A percentile compares a stretch with the other conserved stretches of the same genome.
Evolutionary conservation across 208 protist species (phyloP).

Genomic region (Acanthamoeba healyi): DNA sequence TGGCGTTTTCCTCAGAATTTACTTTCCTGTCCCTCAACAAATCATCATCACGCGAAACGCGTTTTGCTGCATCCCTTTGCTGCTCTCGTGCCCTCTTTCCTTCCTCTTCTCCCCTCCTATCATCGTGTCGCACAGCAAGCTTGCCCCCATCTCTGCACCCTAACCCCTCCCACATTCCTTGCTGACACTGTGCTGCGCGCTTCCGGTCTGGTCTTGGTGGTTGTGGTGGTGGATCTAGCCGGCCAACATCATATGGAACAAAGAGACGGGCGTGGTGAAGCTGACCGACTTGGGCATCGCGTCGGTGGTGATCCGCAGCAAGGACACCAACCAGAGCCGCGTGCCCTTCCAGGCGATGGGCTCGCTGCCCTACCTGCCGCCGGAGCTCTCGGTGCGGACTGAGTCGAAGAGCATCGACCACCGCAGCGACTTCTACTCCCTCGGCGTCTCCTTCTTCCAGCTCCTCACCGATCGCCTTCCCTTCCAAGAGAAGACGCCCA

Average conservation of each 20-base stretch:
- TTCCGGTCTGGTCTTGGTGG: not conserved
- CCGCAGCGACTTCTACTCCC: constrained; percentile 65
- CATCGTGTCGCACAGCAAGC: too few relatives aligned
- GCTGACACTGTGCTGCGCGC: not conserved
- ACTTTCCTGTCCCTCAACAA: too few relatives aligned
- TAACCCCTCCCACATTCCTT: too few relatives aligned
- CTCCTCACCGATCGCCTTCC: not conserved
- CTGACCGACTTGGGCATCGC: constrained; percentile 50
- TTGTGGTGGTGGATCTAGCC: not conserved
- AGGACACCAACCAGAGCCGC: not conserved
- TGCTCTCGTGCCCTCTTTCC: too few relatives aligned
- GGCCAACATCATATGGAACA: constrained; percentile 52
- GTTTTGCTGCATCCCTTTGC: not conserved
- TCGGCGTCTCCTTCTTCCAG: constrained; percentile 53
- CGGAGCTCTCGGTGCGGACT: constrained; percentile 15
- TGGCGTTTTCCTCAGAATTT: too few relatives aligned
- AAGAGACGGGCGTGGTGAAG: constrained; percentile 16
- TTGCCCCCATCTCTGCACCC: too few relatives aligned
- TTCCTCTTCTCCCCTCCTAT: not conserved
- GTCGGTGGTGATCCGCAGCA: constrained; percentile 5
- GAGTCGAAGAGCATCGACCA: not conserved
- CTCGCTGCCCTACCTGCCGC: constrained; percentile 51
- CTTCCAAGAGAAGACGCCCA: constrained; percentile 38
- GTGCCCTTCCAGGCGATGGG: not conserved
- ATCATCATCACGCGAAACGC: not conserved